Evolutionary conservation across 805 yeast genomes (phyloP), one percentile per base, ranked within the genome.

Genomic region (Ogataea zsoltii): DNA sequence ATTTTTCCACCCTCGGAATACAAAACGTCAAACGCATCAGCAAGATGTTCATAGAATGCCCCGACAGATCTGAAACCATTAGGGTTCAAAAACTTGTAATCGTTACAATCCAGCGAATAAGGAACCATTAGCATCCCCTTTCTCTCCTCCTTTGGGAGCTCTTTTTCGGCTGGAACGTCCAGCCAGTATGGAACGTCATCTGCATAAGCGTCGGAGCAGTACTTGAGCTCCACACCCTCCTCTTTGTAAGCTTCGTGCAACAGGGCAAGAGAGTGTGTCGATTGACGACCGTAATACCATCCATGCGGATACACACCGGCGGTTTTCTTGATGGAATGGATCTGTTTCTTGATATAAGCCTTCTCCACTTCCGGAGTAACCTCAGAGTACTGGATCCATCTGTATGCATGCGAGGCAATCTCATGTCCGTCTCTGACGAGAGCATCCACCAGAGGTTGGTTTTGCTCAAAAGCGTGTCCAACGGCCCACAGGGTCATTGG

Each of bases 401-500:
- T 55, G 43, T 63, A 59, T n/a, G 68, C 69, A 45, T 68, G 72
- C 18, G 67, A 63, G n/a, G 69, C 70, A 36, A 68, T 65, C 48
- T 68, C 71, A 50, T 65, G 69, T 12, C 72, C 72, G 32, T 61
- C 70, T 37, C 68, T 60, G 32, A 59, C 64, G 46, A 65, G 55
- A 2, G 69, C 71, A 29, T 58, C 57, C 23, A 64, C 70, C 14
- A 69, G 61, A 13, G 56, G 65, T 11, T 37, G 40, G 16, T 37
- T 37, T 16, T 37, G 40, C 32, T 37, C 40, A n/a, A 37, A 37
- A 64, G 72, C 72, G 42, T 66, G 67, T 12, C 69, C 73, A 42
- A 69, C 72, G 15, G 66, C 73, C 54, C 63, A 68, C 11, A 66
- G 55, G 11, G 72, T 68, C 54, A 68, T 60, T 42, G 62, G 63